phyloP scores from a whole-genome alignment of 306 rosid genomes.

The Dicorynia guianensis region DNA sequence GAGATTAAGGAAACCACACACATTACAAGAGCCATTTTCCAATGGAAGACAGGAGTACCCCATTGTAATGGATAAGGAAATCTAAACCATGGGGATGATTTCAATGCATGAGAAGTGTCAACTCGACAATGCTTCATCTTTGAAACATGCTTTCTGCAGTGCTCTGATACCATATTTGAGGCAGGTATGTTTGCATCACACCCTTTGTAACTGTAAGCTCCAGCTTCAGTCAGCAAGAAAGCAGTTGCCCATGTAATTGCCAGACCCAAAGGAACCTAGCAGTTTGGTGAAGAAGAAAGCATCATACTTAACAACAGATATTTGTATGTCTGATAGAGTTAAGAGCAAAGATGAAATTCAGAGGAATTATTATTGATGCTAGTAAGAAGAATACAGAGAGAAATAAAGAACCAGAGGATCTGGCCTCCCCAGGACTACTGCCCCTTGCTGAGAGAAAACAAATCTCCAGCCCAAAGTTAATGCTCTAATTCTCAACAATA shows the following conservation, averaged over 20 bases:
- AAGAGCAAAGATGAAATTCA: too few relatives aligned
- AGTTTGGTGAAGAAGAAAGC: slow-evolving; percentile 41
- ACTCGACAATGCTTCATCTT: slow-evolving; percentile 95
- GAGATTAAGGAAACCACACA: slow-evolving; percentile 90
- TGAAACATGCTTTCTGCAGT: slow-evolving; percentile 90
- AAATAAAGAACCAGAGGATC: too few relatives aligned
- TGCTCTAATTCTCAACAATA: too few relatives aligned
- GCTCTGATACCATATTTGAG: slow-evolving; percentile 83
- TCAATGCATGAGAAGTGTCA: slow-evolving; percentile 83
- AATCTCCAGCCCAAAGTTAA: too few relatives aligned
- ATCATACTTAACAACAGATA: slow-evolving; percentile 36
- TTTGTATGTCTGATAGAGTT: too few relatives aligned
- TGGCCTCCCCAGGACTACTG: too few relatives aligned
- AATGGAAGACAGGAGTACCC: slow-evolving; percentile 97
- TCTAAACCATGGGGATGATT: slow-evolving; percentile 94
- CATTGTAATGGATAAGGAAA: slow-evolving; percentile 98
- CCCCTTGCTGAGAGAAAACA: too few relatives aligned
- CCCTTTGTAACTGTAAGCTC: slow-evolving; percentile 86
- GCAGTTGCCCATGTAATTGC: slow-evolving; percentile 96
- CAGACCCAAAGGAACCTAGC: slow-evolving; percentile 96
- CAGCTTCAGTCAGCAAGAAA: slow-evolving; percentile 87
- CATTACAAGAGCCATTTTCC: slow-evolving; percentile 97
- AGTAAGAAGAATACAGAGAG: too few relatives aligned
- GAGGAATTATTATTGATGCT: too few relatives aligned
- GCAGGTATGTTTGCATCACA: slow-evolving; percentile 92